These are phyloP conservation scores for Leonotis leonurus DNA, from an alignment of 257 asterid species.

Conservation along the genomic window DNA sequence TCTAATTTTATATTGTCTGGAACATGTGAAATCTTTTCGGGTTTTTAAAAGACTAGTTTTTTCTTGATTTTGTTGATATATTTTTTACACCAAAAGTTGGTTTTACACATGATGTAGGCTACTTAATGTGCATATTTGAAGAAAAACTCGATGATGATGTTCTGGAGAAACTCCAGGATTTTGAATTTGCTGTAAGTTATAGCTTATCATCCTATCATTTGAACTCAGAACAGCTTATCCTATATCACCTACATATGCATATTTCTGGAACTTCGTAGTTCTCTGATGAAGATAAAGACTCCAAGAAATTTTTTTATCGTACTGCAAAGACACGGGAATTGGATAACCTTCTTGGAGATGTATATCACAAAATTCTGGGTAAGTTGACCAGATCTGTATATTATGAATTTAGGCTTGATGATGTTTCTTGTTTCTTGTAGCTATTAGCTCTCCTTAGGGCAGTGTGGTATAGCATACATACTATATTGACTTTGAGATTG, in stretches of 20 bases:
- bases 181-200: slow-evolving; percentile 78
- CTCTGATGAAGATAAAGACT: slow-evolving; percentile 74
- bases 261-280: slow-evolving; percentile 46
- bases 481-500: slow-evolving; percentile 11
- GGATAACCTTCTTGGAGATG: slow-evolving; percentile 88
- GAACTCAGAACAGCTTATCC: slow-evolving; percentile 6
- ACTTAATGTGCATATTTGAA: slow-evolving; percentile 85
- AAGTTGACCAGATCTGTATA: slow-evolving; percentile 21
- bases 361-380: slow-evolving; percentile 93
- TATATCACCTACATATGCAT: slow-evolving; percentile 18
- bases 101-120: slow-evolving; percentile 53
- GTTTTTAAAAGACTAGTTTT: background rate
- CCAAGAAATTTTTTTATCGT: slow-evolving; percentile 77
- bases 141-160: slow-evolving; percentile 61
- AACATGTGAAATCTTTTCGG: slow-evolving; percentile 1
- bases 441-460: slow-evolving; percentile 12
- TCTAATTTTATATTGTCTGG: background rate
- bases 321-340: slow-evolving; percentile 83
- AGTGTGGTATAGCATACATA: background rate
- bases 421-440: slow-evolving; percentile 17
- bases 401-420: slow-evolving; percentile 1
- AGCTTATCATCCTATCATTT: slow-evolving; percentile 11
- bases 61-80: slow-evolving; percentile 10
- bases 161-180: slow-evolving; percentile 71
- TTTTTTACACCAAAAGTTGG: background rate